Percentiles rank a stretch among this genome's conserved stretches.
Conservation (phyloP, 352 stramenopile species). For the Phytophthora vignae region DNA sequence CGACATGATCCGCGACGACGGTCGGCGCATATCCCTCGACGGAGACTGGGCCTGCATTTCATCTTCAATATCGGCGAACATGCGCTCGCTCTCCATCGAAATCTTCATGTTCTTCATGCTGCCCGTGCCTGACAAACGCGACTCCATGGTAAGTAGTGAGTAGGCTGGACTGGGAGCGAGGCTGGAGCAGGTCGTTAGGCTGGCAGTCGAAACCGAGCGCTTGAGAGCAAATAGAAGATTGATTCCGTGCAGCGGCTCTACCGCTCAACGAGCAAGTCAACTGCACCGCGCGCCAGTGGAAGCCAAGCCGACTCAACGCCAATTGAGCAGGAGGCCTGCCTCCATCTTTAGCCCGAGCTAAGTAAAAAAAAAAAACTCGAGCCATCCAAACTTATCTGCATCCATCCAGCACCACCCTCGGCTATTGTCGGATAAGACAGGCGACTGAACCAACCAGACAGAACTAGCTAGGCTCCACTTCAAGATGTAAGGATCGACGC, state of each 20-base stretch:
- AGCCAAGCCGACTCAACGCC: background rate
- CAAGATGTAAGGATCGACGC: background rate
- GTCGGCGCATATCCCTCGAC: constrained; percentile 64
- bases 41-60: constrained; percentile 61
- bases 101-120: constrained; percentile 89
- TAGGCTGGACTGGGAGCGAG: background rate
- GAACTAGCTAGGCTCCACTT: background rate
- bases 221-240: constrained; percentile 40
- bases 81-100: constrained; percentile 81
- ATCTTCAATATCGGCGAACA: constrained; percentile 83
- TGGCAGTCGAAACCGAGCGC: constrained; percentile 15
- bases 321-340: background rate
- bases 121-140: constrained; percentile 58
- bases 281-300: background rate
- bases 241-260: constrained; percentile 22
- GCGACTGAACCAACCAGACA: background rate
- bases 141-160: constrained; percentile 53
- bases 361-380: constrained; percentile 17
- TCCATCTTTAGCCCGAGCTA: constrained; percentile 27
- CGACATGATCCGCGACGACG: constrained; percentile 68
- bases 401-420: constrained; percentile 7
- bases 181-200: constrained; percentile 11
- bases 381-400: background rate
- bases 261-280: constrained; percentile 14
- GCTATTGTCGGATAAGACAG: constrained; percentile 21